Percentiles rank a stretch among this genome's conserved stretches.
phyloP scores from a whole-genome alignment of 345 rosid genomes.

The Raphanus sativus region DNA sequence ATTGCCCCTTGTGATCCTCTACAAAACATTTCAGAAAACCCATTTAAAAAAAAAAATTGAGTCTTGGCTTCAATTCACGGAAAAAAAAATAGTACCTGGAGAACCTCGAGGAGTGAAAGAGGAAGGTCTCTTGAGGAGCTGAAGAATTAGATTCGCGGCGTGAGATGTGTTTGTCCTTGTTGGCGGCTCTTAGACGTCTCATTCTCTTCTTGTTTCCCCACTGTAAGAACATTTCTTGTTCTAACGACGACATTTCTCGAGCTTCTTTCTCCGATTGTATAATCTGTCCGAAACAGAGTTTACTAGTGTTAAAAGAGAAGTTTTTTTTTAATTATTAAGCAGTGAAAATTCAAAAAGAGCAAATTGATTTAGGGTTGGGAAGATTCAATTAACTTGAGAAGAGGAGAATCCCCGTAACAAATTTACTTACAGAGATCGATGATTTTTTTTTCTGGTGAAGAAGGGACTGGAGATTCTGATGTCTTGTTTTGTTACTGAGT shows the following conservation, averaged over 20 bases:
- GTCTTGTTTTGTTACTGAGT: neutral
- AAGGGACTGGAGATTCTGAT: neutral
- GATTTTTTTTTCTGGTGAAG: neutral
- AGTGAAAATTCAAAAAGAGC: neutral
- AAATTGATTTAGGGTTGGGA: neutral
- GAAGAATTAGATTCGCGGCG: slow-evolving; percentile 41
- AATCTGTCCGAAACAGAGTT: neutral
- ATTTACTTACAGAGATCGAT: slow-evolving; percentile 11
- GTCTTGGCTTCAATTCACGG: neutral
- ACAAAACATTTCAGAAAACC: neutral
- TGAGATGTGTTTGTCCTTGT: slow-evolving; percentile 47
- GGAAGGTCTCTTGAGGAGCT: slow-evolving; percentile 49
- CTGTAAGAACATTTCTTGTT: slow-evolving; percentile 61
- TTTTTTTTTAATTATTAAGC: neutral
- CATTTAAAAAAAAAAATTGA: neutral
- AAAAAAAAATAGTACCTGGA: slow-evolving; percentile 6
- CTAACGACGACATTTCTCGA: slow-evolving; percentile 24
- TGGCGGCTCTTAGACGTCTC: slow-evolving; percentile 59
- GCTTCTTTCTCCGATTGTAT: neutral
- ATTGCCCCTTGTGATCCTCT: slow-evolving; percentile 50
- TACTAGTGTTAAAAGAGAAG: neutral
- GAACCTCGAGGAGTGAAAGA: slow-evolving; percentile 37
- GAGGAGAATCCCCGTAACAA: no score
- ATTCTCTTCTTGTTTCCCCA: slow-evolving; percentile 91
- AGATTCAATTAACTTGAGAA: no score